phyloP scores from a whole-genome alignment of 768 basidiomycete species.

The Calocybe cyanea region DNA sequence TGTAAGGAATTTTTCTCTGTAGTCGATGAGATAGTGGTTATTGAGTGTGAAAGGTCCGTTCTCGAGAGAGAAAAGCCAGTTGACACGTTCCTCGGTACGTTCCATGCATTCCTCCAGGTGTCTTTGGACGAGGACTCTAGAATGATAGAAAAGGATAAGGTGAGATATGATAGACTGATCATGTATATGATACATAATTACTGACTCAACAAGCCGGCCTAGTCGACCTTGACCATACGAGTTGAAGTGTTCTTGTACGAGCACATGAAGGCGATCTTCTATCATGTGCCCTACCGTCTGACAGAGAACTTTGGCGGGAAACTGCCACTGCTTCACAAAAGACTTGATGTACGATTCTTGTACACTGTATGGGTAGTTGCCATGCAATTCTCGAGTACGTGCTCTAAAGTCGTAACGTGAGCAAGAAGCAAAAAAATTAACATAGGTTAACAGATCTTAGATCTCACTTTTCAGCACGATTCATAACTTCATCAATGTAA shows the following conservation, averaged over 20 bases:
- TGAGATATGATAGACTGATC: neutral
- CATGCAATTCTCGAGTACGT: constrained; percentile 67
- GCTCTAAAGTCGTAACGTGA: constrained; percentile 37
- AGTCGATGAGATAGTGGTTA: constrained; percentile 41
- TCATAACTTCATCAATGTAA: constrained; percentile 51
- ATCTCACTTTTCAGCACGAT: constrained; percentile 42
- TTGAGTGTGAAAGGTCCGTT: constrained; percentile 44
- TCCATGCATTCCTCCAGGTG: constrained; percentile 43
- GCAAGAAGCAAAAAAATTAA: neutral
- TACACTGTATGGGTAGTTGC: constrained; percentile 61
- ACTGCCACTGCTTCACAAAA: constrained; percentile 44
- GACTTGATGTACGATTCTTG: constrained; percentile 44
- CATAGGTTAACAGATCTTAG: neutral
- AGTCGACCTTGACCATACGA: constrained; percentile 50
- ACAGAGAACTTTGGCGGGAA: constrained; percentile 45
- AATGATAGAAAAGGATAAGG: neutral
- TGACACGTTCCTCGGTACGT: constrained; percentile 35
- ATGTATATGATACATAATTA: no score
- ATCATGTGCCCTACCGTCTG: constrained; percentile 33
- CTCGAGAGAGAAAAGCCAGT: constrained; percentile 45
- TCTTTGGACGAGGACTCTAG: constrained; percentile 46
- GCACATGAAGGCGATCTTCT: constrained; percentile 30
- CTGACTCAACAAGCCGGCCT: constrained; percentile 41
- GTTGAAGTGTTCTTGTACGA: constrained; percentile 49
- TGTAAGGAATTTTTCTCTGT: constrained; percentile 43